Evolutionary conservation across 306 rosid species (phyloP), one percentile per base, ranked within the genome.

Genomic region (Medicago lupulina): DNA sequence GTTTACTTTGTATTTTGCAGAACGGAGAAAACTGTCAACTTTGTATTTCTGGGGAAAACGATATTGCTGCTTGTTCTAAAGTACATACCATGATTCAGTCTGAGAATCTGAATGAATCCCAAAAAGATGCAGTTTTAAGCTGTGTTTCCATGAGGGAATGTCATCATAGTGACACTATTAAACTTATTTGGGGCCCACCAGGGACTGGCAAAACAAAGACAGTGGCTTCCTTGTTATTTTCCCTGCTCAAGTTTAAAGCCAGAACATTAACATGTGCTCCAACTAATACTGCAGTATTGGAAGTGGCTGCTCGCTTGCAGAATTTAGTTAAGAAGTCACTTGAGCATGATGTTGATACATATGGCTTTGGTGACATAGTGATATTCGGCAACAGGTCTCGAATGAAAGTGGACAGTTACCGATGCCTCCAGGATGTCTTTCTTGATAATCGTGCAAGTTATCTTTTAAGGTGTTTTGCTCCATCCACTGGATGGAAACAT

Each of bases 121-220:
- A 91, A 44, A 50, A 77, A 70, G 55, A 41, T 16, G 93, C 87
- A 1, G 77, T 91, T 71, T 54, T 76, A 64, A 87, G 83, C 41
- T 88, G 83, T 77, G 84, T 88, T 7, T 34, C 69, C 7, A 59
- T 70, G 67, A 84, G 62, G 23, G 57, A 77, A 19, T 87, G 88
- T 23, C 63, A 16, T 18, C 88, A 84, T 34, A 47, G 17, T n/a
- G 66, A 75, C 31, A 49, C 71, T 21, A 17, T 91, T 23, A 79
- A 87, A 67, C 82, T 88, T 8, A 88, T 90, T 51, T 90, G 93
- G 93, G 96, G 96, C 0, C 96, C 93, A 65, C 96, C 93, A 0
- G 90, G 90, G 5, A 88, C 93, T 4, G 93, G 90, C 10, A 88
- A 88, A 81, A 90, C 96, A 12, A 90, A 87, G 82, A 91, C 91